phyloP scores from a whole-genome alignment of 148 eudicot genomes.

The Camellia lanceoleosa region DNA sequence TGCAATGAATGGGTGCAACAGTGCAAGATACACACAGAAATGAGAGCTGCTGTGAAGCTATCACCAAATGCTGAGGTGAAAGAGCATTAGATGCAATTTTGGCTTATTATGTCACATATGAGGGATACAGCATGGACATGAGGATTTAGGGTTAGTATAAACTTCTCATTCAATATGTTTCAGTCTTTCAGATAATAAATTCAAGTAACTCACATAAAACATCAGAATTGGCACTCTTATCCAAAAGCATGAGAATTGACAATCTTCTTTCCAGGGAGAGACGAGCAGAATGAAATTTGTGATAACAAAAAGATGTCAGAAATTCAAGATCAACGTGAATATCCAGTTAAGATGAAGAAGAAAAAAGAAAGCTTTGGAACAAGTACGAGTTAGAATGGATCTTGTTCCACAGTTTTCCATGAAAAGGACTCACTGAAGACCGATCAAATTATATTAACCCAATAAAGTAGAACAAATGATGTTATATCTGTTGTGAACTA shows the following conservation, averaged over 20 bases:
- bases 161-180: neutral
- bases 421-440: too few species aligned
- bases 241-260: neutral
- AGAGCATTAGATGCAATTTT: neutral
- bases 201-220: neutral
- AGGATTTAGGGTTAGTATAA: neutral
- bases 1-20: neutral
- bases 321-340: neutral
- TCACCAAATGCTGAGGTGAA: neutral
- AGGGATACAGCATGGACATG: neutral
- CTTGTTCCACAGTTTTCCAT: too few species aligned
- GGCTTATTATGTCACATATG: neutral
- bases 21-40: neutral
- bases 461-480: too few species aligned
- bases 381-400: too few species aligned
- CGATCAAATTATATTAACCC: too few species aligned
- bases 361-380: neutral
- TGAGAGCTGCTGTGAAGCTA: conserved; percentile 3
- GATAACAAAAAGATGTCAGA: neutral
- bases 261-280: neutral
- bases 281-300: neutral
- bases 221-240: too few species aligned
- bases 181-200: neutral
- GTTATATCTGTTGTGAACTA: too few species aligned
- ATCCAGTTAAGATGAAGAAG: neutral